Conservation (phyloP, 352 stramenopile species). For the Phytophthora pluvialis region DNA sequence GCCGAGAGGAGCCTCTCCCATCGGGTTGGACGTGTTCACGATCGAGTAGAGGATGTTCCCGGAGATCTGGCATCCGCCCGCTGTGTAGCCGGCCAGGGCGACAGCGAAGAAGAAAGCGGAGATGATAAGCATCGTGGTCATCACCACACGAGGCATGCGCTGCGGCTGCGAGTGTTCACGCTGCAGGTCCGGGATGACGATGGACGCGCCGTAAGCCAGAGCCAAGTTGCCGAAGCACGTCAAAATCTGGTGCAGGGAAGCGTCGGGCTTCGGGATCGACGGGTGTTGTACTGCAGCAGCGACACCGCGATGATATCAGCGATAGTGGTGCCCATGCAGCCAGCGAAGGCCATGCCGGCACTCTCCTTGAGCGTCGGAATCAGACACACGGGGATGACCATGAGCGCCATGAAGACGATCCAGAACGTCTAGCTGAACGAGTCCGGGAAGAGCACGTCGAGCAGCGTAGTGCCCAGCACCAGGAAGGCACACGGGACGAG, state of each 20-base stretch:
- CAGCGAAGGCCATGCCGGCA: constrained; percentile 23
- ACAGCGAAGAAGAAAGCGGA: constrained; percentile 30
- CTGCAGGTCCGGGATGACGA: constrained; percentile 24
- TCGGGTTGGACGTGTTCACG: constrained; percentile 22
- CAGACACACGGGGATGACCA: constrained; percentile 26
- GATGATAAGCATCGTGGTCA: constrained; percentile 17
- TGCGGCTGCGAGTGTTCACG: constrained; percentile 24
- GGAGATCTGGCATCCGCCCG: constrained; percentile 25
- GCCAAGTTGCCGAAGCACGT: constrained; percentile 25
- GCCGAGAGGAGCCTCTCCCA: constrained; percentile 37
- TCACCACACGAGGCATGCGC: constrained; percentile 23
- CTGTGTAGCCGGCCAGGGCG: constrained; percentile 15
- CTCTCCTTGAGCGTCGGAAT: constrained; percentile 30
- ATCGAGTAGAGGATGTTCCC: constrained; percentile 26
- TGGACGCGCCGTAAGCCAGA: constrained; percentile 16
- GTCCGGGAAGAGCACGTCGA: constrained; percentile 28
- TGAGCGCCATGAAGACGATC: constrained; percentile 28
- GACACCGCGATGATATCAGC: constrained; percentile 26
- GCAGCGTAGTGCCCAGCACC: constrained; percentile 19
- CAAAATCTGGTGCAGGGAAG: constrained; percentile 15
- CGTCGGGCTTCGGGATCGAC: constrained; percentile 24
- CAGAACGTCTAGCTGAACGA: constrained; percentile 28
- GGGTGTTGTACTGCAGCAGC: constrained; percentile 25
- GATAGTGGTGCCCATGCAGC: constrained; percentile 24
- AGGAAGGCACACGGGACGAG: constrained; percentile 21